Base-by-base conservation (phyloP, 768 basidiomycete genomes). In the Tulasnella sp. region DNA sequence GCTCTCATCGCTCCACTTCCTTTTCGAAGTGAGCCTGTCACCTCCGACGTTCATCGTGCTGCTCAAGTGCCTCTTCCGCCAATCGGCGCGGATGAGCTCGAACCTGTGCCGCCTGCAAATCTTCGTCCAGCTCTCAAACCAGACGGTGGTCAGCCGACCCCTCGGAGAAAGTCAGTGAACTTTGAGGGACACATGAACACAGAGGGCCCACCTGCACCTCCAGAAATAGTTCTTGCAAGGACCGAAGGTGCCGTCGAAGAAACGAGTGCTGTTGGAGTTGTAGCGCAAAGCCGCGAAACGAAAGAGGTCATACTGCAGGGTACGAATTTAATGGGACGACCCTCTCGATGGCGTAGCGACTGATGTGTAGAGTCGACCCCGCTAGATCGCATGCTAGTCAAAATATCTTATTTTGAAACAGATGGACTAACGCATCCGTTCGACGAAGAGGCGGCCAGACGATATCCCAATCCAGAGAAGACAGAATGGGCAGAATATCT, bases 301-400 rank as follows among this genome's bases (percentile, higher is more conserved):
- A 81, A 77, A 15, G 80, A 84, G 34, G 74, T 84, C 9, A 70
- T 87, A n/a, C 76, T 92, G 73, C 75, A 86, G 78, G 92, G 91
- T 91, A 65, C 60, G 51, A 64, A 27, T 51, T 13, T n/a, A n/a
- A n/a, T n/a, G 2, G 17, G 34, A 11, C 24, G 5, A 43, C 50
- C 8, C 52, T 7, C 19, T 24, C 29, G 29, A 15, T 56, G 38
- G 19, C 17, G n/a, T 24, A 15, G 5, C 34, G 15, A 38, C 34
- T 38, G 34, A 38, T 15, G 15, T 38, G 34, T 5, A 38, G 34
- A 15, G 19, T 50, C 64, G 41, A 65, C 68, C 21, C 10, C 55
- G 42, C 19, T 60, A 95, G 94, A 95, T 71, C 79, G 94, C 62
- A 94, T 96, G 91, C 77, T 94, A 4, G 84, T 96, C 27, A 77